Conservation (phyloP, 2,329 filamentous ascomycete species). For the Magnaporthiopsis rhizophila region DNA sequence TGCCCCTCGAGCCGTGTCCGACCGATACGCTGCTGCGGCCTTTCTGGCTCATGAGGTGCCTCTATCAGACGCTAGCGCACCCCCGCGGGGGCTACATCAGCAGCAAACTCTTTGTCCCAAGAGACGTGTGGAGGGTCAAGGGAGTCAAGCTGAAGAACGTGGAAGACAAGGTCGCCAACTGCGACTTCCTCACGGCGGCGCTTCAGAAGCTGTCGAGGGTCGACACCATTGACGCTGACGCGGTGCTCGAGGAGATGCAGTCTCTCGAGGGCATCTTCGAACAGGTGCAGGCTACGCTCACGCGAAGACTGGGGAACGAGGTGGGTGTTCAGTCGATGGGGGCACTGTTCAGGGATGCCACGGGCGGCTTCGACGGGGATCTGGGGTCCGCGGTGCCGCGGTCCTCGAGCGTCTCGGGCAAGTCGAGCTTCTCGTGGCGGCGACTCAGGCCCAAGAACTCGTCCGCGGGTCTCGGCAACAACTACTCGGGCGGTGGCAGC, state of each 20-base stretch:
- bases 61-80: constrained; percentile 88
- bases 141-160: constrained; percentile 86
- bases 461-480: constrained; percentile 45
- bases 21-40: constrained; percentile 83
- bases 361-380: constrained; percentile 17
- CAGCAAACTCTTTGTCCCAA: constrained; percentile 82
- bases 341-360: constrained; percentile 67
- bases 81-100: constrained; percentile 88
- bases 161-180: constrained; percentile 90
- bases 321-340: constrained; percentile 73
- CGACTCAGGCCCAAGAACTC: constrained; percentile 87
- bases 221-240: constrained; percentile 84
- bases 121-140: constrained; percentile 89
- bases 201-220: constrained; percentile 75
- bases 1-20: constrained; percentile 83
- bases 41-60: constrained; percentile 94
- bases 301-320: constrained; percentile 85
- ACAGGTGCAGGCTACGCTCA: constrained; percentile 66
- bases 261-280: constrained; percentile 77
- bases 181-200: constrained; percentile 83
- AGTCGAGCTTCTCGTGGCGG: constrained; percentile 82
- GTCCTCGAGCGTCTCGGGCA: constrained; percentile 58
- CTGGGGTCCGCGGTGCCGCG: constrained; percentile 35
- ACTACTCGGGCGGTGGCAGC: constrained; percentile 22
- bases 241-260: constrained; percentile 91